These are phyloP conservation scores for Sporothrix sp. DNA, from an alignment of 2,329 filamentous ascomycete species.

Conservation along the genomic window DNA sequence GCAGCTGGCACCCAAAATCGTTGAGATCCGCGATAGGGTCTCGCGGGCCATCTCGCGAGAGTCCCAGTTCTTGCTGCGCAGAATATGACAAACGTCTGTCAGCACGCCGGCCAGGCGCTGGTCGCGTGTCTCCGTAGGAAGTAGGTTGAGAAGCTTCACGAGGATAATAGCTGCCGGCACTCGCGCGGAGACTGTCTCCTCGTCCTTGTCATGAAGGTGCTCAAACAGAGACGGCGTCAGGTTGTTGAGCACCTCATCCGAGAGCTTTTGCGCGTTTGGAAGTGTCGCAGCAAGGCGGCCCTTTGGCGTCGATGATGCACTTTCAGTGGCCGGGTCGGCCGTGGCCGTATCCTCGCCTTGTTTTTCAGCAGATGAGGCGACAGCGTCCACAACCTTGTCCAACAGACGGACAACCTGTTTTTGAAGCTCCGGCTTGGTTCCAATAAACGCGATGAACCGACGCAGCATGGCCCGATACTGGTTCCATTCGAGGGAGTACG, in stretches of 20 bases:
- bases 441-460: constrained; percentile 73
- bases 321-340: constrained; percentile 28
- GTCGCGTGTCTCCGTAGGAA: constrained; percentile 64
- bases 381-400: constrained; percentile 68
- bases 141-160: constrained; percentile 73
- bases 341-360: constrained; percentile 29
- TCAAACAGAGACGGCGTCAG: constrained; percentile 72
- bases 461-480: constrained; percentile 80
- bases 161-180: constrained; percentile 83
- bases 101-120: constrained; percentile 71
- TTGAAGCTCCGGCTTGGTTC: constrained; percentile 69
- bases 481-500: constrained; percentile 74
- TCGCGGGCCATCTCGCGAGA: constrained; percentile 84
- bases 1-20: constrained; percentile 69
- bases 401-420: constrained; percentile 80
- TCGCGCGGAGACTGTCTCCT: constrained; percentile 85
- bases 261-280: constrained; percentile 57
- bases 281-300: constrained; percentile 52
- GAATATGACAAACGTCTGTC: constrained; percentile 85
- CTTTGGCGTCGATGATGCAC: constrained; percentile 15
- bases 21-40: constrained; percentile 74
- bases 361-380: constrained; percentile 41
- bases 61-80: constrained; percentile 80
- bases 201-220: constrained; percentile 89
- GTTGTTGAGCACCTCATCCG: constrained; percentile 60